Base-by-base conservation (phyloP, 2,329 filamentous ascomycete genomes). In the Aspergillus oerlinghausenensis region DNA sequence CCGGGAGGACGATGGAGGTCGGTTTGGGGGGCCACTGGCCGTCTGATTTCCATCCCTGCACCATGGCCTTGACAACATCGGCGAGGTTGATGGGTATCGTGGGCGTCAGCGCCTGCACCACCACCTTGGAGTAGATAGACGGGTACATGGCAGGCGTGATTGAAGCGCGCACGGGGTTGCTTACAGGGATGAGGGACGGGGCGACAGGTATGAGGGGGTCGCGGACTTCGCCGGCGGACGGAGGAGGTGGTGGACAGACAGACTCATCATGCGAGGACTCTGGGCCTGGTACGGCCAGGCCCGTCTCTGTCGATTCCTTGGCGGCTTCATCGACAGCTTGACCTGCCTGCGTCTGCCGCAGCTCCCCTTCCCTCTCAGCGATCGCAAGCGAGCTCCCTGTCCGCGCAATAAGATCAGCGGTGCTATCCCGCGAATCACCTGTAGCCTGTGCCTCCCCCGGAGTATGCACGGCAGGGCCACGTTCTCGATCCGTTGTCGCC, bases 1-100 rank as follows among this genome's bases (percentile, higher is more conserved):
- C 67, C 4, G 60, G 63, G 14, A 72, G 65, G 23, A 71, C 69
- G 50, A 72, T 66, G 7, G 63, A 67, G 9, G 66, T 61, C 0
- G 80, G 72, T 63, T 84, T 84, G 1, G 89, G 90, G 4, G 93
- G 92, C 93, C 93, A 97, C 73, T 96, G 90, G 17, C 92, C 92
- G 66, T 94, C 90, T 43, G 90, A 83, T 73, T 95, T 96, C 93
- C 93, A 97, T 47, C 93, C 93, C 28, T 88, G 82, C 0, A 97
- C 92, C 62, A 93, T 89, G 11, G 90, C 85, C 9, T 85, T 83
- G 23, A 90, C 85, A 77, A 97, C 87, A 65, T 96, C 90, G 29
- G 82, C 78, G 0, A 97, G 82, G 65, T 96, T 97, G 67, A 97
- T 88, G 3, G 93, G 93, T 17, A 95, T 90, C 1, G 88, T 88